Percentiles rank a stretch among this genome's conserved stretches.
Conservation (phyloP, 257 asterid genomes). For the Pogostemon cablin region DNA sequence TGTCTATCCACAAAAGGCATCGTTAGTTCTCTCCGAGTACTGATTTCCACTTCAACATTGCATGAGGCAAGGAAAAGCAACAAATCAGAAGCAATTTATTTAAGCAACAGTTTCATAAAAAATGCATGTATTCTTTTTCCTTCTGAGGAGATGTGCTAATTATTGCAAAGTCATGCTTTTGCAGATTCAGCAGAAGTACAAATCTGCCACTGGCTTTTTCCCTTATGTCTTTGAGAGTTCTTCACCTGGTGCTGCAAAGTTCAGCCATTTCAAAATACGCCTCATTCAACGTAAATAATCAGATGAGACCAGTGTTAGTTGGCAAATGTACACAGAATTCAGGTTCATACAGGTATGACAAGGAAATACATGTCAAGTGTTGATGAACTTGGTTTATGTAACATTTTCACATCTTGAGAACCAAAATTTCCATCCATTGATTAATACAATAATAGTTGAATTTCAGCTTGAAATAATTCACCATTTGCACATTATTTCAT, state of each 20-base stretch:
- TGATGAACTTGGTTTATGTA: no score
- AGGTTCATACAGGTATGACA: not conserved
- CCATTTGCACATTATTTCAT: no score
- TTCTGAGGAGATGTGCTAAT: not conserved
- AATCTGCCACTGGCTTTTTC: slow-evolving; percentile 26
- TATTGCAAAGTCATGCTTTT: not conserved
- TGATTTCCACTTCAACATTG: no score
- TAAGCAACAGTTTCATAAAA: not conserved
- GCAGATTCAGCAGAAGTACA: slow-evolving; percentile 33
- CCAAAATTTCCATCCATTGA: no score
- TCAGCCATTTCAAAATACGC: slow-evolving; percentile 30
- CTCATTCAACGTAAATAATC: not conserved
- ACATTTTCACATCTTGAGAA: no score
- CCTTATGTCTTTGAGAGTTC: slow-evolving; percentile 34
- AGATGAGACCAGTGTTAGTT: not conserved
- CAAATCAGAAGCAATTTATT: not conserved
- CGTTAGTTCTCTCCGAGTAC: no score
- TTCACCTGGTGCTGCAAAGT: slow-evolving; percentile 32
- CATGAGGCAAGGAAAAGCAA: no score
- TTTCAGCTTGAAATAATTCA: no score
- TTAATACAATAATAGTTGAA: no score
- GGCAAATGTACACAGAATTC: not conserved
- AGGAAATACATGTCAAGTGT: no score
- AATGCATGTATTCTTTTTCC: not conserved
- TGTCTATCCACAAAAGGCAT: no score